Conservation (phyloP, 306 rosid genomes). For the Acacia crassicarpa region DNA sequence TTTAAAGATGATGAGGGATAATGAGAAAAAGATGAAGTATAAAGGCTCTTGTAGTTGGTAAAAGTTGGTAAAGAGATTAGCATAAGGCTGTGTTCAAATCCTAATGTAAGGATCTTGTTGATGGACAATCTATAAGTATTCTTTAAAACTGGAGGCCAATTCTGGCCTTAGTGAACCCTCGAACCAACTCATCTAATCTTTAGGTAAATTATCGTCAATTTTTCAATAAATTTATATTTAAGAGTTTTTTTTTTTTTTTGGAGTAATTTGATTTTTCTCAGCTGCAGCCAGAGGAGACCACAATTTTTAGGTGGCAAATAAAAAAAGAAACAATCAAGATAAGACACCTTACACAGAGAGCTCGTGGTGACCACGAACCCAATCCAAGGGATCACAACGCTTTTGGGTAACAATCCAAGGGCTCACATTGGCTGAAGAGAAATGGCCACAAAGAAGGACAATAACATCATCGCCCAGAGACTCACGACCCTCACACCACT, state of each 20-base stretch:
- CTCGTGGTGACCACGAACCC: conserved; percentile 40
- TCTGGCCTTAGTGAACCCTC: too few species aligned
- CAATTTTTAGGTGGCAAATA: background rate
- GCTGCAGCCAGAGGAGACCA: background rate
- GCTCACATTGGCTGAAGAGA: background rate
- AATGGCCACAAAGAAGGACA: background rate
- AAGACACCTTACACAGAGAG: conserved; percentile 64
- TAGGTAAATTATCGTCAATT: background rate
- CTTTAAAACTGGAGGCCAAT: accelerated
- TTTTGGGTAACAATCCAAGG: background rate
- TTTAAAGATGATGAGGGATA: too few species aligned
- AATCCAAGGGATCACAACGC: background rate
- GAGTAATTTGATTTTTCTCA: background rate
- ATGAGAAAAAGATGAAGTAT: too few species aligned
- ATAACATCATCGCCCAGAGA: background rate
- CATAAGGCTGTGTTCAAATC: too few species aligned
- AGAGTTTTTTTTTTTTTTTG: too few species aligned
- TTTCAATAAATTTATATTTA: background rate
- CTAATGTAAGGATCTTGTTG: too few species aligned
- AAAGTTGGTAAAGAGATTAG: too few species aligned
- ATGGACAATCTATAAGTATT: accelerated
- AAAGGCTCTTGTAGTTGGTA: too few species aligned
- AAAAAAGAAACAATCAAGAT: conserved; percentile 44
- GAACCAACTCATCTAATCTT: too few species aligned
- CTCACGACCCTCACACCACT: background rate